Evolutionary conservation across 164 flowering plant species (phyloP), one percentile per base, ranked within the genome.

Genomic region (Liquidambar formosana): DNA sequence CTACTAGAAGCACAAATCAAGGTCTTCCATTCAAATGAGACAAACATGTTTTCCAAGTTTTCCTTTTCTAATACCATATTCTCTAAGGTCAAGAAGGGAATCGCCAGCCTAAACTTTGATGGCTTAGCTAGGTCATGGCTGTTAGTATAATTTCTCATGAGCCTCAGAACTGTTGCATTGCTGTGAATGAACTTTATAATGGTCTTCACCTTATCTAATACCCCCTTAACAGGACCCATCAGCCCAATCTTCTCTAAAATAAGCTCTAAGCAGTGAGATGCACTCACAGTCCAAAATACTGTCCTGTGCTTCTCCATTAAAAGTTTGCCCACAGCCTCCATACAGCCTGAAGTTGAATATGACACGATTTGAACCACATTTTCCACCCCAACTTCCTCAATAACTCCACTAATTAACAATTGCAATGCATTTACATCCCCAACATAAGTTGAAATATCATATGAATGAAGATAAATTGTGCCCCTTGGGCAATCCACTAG

Each of bases 281-380:
- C 83, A 75, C 90, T 80, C 4, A 80, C 79, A 21, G 75, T 79
- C 93, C 93, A 88, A 76, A 86, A 85, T 5, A 84, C 33, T 9
- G 70, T 51, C 57, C 59, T 70, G 59, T 78, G 57, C 70, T 73
- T 80, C 25, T 79, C 75, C 60, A 64, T 75, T 11, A 89, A 66
- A 33, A 53, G 76, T 79, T 77, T 72, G 21, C 88, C 86, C 5
- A 82, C 80, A 60, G 58, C 81, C 12, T 71, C 80, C 78, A 84
- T 78, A 66, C 75, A 71, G 22, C 57, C 75, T 13, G 80, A 65
- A 60, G 76, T 48, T 44, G 84, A 74, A 72, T 72, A 64, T 16
- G 88, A 63, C 23, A 92, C 48, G 1, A 89, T 70, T 70, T 92
- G 97, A 62, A 88, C 81, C 14, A 89, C 87, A 71, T 89, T 88